Percentiles rank a stretch among this genome's conserved stretches.
These are phyloP conservation scores for Malus sieversii DNA, from an alignment of 306 rosid species.

Conservation along the genomic window DNA sequence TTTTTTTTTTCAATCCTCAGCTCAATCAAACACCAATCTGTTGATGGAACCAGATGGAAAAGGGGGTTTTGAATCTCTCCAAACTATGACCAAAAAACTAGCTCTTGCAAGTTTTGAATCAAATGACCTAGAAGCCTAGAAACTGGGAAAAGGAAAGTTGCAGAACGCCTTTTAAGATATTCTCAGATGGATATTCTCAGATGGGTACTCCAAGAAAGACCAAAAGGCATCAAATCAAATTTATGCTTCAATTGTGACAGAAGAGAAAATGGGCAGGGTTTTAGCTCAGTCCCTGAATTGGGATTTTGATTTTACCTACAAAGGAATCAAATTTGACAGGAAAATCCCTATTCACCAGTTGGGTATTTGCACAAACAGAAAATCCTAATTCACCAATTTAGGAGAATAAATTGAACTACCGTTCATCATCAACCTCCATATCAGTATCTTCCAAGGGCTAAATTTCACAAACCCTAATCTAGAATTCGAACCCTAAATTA, in stretches of 20 bases:
- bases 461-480: no score
- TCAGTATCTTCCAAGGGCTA: no score
- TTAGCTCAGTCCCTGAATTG: slow-evolving; percentile 20
- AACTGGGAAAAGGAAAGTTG: background rate
- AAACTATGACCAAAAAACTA: slow-evolving; percentile 8
- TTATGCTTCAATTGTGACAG: slow-evolving; percentile 40
- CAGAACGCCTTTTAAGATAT: slow-evolving; percentile 36
- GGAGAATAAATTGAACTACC: no score
- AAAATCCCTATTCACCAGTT: slow-evolving; percentile 37
- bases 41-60: slow-evolving; percentile 9
- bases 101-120: slow-evolving; percentile 17
- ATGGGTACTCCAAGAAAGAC: slow-evolving; percentile 39
- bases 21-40: slow-evolving; percentile 27
- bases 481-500: no score
- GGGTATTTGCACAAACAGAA: slow-evolving; percentile 40
- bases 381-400: background rate
- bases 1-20: slow-evolving; percentile 16
- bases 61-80: slow-evolving; percentile 18
- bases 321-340: slow-evolving; percentile 40
- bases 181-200: slow-evolving; percentile 21
- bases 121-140: slow-evolving; percentile 13
- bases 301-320: slow-evolving; percentile 13
- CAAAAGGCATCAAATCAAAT: slow-evolving; percentile 28
- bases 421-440: no score
- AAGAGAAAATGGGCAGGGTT: slow-evolving; percentile 36